These are phyloP conservation scores for Polytrichum formosum DNA, from an alignment of 225 moss, liverwort and hornwort genomes.

Conservation along the genomic window DNA sequence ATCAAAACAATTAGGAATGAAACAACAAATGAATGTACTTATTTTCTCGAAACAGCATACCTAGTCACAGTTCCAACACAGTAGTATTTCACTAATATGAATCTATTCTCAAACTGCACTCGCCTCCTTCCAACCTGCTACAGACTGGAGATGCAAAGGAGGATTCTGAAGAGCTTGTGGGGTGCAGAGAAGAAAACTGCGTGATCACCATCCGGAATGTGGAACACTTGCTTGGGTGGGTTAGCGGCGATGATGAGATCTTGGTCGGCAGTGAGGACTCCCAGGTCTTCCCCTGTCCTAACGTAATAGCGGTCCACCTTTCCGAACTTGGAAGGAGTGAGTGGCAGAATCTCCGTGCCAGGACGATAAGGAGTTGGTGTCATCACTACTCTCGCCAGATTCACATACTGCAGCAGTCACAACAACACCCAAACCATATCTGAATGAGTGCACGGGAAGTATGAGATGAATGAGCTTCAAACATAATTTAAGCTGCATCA, in stretches of 20 bases:
- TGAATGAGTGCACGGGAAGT: too few species aligned
- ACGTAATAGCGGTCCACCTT: slow-evolving; percentile 53
- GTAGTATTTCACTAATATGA: too few species aligned
- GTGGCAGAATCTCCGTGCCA: slow-evolving; percentile 24
- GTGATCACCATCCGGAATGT: slow-evolving; percentile 42
- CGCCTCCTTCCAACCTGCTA: too few species aligned
- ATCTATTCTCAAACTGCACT: too few species aligned
- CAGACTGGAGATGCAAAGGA: slow-evolving; percentile 40
- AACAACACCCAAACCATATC: too few species aligned
- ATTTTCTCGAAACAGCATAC: too few species aligned
- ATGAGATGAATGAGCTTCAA: too few species aligned
- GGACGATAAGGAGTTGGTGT: slow-evolving; percentile 46
- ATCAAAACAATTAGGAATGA: too few species aligned
- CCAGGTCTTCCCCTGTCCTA: slow-evolving; percentile 47
- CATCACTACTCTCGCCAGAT: slow-evolving; percentile 26
- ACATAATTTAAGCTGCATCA: too few species aligned
- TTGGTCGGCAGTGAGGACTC: slow-evolving; percentile 39
- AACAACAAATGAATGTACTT: too few species aligned
- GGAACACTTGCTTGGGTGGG: slow-evolving; percentile 44
- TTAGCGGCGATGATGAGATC: slow-evolving; percentile 51
- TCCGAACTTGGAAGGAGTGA: slow-evolving; percentile 49
- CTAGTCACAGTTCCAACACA: too few species aligned
- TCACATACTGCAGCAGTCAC: slow-evolving; percentile 33
- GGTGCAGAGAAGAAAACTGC: slow-evolving; percentile 55
- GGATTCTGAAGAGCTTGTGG: slow-evolving; percentile 22